Evolutionary conservation across 2,329 filamentous ascomycete genomes (phyloP).

Genomic region (Chaetothyriales sp.): DNA sequence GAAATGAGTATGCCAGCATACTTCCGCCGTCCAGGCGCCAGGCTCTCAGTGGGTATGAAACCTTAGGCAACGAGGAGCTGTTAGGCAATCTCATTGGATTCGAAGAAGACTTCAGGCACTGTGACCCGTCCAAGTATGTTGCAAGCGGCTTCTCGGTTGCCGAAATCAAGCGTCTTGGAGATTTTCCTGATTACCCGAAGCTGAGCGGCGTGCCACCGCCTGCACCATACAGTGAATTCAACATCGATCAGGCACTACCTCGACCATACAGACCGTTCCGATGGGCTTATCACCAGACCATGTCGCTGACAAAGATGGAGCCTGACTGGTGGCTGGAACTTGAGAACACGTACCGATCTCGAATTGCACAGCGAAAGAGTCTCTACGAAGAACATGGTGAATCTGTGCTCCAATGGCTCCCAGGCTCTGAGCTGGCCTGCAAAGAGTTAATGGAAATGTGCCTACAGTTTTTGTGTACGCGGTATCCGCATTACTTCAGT

Average conservation of each 20-base stretch:
- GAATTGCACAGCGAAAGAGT: constrained; percentile 54
- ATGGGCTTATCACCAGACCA: constrained; percentile 80
- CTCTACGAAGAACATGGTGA: constrained; percentile 52
- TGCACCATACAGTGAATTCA: constrained; percentile 47
- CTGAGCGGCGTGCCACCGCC: constrained; percentile 65
- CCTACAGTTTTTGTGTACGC: constrained; percentile 61
- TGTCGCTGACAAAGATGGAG: constrained; percentile 70
- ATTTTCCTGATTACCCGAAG: constrained; percentile 66
- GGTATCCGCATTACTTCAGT: constrained; percentile 64
- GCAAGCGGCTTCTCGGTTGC: constrained; percentile 56
- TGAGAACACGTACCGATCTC: constrained; percentile 54
- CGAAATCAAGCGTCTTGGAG: constrained; percentile 56
- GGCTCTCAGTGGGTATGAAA: constrained; percentile 23
- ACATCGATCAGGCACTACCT: constrained; percentile 53
- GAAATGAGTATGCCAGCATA: constrained; percentile 31
- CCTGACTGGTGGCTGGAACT: constrained; percentile 83
- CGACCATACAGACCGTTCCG: constrained; percentile 69
- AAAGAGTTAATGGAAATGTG: constrained; percentile 83
- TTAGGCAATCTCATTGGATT: constrained; percentile 28
- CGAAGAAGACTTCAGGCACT: constrained; percentile 27
- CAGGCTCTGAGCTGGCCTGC: constrained; percentile 63
- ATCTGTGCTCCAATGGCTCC: constrained; percentile 52
- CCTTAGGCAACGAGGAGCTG: constrained; percentile 23
- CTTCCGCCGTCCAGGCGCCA: constrained; percentile 42
- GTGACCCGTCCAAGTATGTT: constrained; percentile 36